Percentiles rank a stretch among this genome's conserved stretches.
phyloP scores from a whole-genome alignment of 345 rosid species.

The Crucihimalaya himalaica region DNA sequence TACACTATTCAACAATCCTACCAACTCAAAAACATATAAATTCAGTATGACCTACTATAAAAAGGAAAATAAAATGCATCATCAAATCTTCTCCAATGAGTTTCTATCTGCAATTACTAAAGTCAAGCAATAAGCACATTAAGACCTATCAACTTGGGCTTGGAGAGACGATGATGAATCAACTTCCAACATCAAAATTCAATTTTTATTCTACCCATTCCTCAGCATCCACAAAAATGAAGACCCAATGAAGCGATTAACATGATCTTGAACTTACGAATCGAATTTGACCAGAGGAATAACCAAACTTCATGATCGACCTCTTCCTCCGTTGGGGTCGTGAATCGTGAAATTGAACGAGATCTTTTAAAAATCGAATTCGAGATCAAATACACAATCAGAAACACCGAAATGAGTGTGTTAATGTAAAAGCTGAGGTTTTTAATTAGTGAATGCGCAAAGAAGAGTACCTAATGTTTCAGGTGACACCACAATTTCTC shows the following conservation, averaged over 20 bases:
- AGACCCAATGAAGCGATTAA: not conserved
- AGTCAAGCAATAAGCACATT: not conserved
- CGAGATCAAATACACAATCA: not conserved
- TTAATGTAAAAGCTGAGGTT: constrained; percentile 1
- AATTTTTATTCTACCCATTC: not conserved
- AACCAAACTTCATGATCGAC: constrained; percentile 45
- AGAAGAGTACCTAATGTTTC: not conserved
- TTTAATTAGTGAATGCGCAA: not conserved
- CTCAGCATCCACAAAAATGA: not conserved
- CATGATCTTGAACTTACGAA: constrained; percentile 42
- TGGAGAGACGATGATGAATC: constrained; percentile 7
- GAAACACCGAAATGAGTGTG: not conserved
- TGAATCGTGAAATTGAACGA: not conserved
- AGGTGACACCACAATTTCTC: not conserved
- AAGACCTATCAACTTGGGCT: constrained; percentile 1
- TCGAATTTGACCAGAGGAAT: constrained; percentile 37
- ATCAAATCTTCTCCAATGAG: not conserved
- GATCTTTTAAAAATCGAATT: not conserved
- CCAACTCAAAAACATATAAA: not conserved
- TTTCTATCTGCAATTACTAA: not conserved
- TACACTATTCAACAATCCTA: not conserved
- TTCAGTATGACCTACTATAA: not conserved
- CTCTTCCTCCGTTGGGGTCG: not conserved
- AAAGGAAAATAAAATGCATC: no score
- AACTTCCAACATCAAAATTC: not conserved